Evolutionary conservation across 106 monocot genomes (phyloP).

Genomic region (Hemerocallis citrina): DNA sequence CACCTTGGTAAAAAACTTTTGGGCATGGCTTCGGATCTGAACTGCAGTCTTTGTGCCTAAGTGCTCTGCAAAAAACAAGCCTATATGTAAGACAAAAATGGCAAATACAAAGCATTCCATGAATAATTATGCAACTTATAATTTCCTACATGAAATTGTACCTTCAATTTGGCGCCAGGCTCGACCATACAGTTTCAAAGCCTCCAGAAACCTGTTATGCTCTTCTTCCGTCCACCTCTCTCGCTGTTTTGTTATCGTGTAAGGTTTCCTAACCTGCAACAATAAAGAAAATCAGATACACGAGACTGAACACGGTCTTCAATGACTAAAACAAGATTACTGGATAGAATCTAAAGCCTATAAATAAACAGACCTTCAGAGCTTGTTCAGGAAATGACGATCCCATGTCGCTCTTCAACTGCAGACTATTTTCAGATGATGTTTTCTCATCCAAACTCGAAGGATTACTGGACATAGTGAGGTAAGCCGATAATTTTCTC

Average conservation of each 20-base stretch:
- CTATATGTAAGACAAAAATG: not conserved
- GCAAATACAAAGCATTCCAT: not conserved
- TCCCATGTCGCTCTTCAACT: not conserved
- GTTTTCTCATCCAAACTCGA: not conserved
- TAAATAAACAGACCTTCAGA: not conserved
- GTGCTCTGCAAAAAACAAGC: constrained; percentile 14
- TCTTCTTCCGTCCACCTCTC: constrained; percentile 22
- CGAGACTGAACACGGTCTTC: not conserved
- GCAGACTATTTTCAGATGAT: not conserved
- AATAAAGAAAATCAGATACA: not conserved
- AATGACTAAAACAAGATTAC: not conserved
- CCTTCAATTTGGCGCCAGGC: constrained; percentile 26
- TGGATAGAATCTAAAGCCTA: not conserved
- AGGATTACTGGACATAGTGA: not conserved
- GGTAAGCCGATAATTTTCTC: not conserved
- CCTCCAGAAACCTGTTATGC: constrained; percentile 21
- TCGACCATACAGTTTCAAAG: constrained; percentile 17
- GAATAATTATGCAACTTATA: too few species aligned
- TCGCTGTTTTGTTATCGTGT: constrained; percentile 21
- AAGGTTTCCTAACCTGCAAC: constrained; percentile 25
- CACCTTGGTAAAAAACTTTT: constrained; percentile 26
- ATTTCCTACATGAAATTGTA: not conserved
- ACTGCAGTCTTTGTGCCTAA: constrained; percentile 16
- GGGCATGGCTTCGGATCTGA: constrained; percentile 27
- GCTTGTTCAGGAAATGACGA: not conserved